phyloP scores from a whole-genome alignment of 2,329 filamentous ascomycete species.

The Pestalotiopsis sp. region DNA sequence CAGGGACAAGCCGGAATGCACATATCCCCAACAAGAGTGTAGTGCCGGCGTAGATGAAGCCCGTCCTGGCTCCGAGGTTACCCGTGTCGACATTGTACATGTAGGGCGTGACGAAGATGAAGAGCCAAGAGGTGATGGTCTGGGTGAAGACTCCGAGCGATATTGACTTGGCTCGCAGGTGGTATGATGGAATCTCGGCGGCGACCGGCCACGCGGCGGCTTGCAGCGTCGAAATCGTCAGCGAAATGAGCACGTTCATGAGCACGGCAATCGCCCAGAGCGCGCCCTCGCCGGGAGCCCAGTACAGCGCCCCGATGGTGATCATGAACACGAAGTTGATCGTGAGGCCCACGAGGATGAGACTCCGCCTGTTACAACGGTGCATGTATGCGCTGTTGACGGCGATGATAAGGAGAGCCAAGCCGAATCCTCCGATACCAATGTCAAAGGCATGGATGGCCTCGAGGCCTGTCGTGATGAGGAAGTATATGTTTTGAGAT shows the following conservation, averaged over 20 bases:
- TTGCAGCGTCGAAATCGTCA: neutral
- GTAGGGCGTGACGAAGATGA: neutral
- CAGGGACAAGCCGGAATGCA: neutral
- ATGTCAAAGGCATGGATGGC: neutral
- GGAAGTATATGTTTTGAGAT: neutral
- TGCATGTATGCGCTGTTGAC: neutral
- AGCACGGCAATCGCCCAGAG: neutral
- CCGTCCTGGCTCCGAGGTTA: neutral
- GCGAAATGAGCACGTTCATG: constrained; percentile 2
- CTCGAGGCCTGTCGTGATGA: neutral
- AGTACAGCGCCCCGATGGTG: neutral
- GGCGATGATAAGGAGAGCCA: neutral
- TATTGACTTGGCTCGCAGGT: neutral
- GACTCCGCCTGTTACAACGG: neutral
- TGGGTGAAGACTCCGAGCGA: neutral
- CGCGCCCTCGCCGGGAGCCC: neutral
- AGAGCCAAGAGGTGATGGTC: neutral
- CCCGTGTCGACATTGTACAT: neutral
- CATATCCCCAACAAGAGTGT: neutral
- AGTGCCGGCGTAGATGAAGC: neutral
- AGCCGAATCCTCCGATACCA: neutral
- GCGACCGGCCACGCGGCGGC: neutral
- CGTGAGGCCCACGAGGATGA: neutral
- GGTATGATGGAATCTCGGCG: neutral
- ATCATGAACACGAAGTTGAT: neutral